These are phyloP conservation scores for Venturia effusa DNA, from an alignment of 2,329 filamentous ascomycete genomes.

Conservation along the genomic window DNA sequence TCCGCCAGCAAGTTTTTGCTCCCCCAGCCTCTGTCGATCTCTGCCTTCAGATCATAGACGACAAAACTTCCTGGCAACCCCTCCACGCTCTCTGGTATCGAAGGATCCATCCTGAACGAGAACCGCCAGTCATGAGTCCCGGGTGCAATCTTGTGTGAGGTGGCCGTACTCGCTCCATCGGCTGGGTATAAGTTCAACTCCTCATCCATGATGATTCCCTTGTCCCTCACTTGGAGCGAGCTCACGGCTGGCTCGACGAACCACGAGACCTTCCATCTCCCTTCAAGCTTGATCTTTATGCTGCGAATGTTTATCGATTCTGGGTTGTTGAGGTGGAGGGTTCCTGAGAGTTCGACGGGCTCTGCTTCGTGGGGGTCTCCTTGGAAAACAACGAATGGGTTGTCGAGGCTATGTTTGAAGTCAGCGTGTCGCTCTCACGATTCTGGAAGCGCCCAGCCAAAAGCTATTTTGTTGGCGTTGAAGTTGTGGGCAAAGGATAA, in stretches of 20 bases:
- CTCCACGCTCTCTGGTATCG: slow-evolving; percentile 74
- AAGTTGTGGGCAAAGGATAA: neutral
- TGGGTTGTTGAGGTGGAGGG: slow-evolving; percentile 34
- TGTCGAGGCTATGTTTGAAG: slow-evolving; percentile 27
- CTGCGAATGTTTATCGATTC: slow-evolving; percentile 37
- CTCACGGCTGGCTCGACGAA: slow-evolving; percentile 24
- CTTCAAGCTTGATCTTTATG: slow-evolving; percentile 35
- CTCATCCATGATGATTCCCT: slow-evolving; percentile 35
- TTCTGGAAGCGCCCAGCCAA: neutral
- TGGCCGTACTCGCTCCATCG: slow-evolving; percentile 24
- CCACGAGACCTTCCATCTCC: slow-evolving; percentile 37
- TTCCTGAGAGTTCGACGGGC: slow-evolving; percentile 33
- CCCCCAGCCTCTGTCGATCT: slow-evolving; percentile 76
- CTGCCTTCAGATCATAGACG: slow-evolving; percentile 84
- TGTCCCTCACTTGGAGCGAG: slow-evolving; percentile 34
- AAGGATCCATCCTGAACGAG: slow-evolving; percentile 34
- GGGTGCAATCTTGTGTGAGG: slow-evolving; percentile 37
- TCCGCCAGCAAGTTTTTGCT: slow-evolving; percentile 74
- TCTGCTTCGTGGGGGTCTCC: slow-evolving; percentile 36
- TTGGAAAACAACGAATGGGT: slow-evolving; percentile 39
- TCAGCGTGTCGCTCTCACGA: neutral
- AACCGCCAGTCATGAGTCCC: slow-evolving; percentile 40
- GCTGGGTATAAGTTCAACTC: slow-evolving; percentile 34
- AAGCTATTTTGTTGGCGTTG: neutral
- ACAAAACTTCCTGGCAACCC: slow-evolving; percentile 78